These are phyloP conservation scores for Dothistroma pini DNA, from an alignment of 2,329 filamentous ascomycete species.

Conservation along the genomic window DNA sequence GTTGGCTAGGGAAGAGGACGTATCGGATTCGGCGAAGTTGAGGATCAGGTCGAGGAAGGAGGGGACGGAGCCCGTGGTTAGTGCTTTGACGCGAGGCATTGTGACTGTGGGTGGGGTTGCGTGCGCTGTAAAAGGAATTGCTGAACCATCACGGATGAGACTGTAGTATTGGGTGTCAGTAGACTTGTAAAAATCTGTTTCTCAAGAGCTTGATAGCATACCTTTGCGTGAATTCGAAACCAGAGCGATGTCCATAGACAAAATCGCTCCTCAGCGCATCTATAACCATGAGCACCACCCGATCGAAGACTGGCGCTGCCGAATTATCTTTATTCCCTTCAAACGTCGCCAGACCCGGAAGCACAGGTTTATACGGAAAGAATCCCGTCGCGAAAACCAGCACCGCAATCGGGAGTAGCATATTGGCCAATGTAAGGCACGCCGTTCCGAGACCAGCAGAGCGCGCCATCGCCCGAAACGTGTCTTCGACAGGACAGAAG, in stretches of 20 bases:
- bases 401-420: conserved; percentile 68
- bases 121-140: conserved; percentile 91
- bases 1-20: conserved; percentile 75
- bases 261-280: conserved; percentile 95
- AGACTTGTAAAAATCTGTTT: neutral
- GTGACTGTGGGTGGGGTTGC: conserved; percentile 96
- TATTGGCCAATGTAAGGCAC: conserved; percentile 57
- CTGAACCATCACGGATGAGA: conserved; percentile 76
- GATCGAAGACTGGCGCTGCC: conserved; percentile 69
- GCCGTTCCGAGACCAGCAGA: conserved; percentile 44
- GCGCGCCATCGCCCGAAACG: conserved; percentile 16
- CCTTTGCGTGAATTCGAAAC: conserved; percentile 86
- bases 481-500: neutral
- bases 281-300: conserved; percentile 94
- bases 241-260: conserved; percentile 76
- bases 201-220: conserved; percentile 35
- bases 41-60: conserved; percentile 96
- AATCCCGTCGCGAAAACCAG: conserved; percentile 80
- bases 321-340: conserved; percentile 21
- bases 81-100: conserved; percentile 95
- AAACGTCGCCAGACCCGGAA: conserved; percentile 69
- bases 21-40: conserved; percentile 93
- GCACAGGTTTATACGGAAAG: conserved; percentile 94
- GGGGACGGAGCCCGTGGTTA: conserved; percentile 96
- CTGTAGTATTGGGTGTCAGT: conserved; percentile 43